phyloP scores from a whole-genome alignment of 805 yeast genomes.

The Geotrichum ghanense region DNA sequence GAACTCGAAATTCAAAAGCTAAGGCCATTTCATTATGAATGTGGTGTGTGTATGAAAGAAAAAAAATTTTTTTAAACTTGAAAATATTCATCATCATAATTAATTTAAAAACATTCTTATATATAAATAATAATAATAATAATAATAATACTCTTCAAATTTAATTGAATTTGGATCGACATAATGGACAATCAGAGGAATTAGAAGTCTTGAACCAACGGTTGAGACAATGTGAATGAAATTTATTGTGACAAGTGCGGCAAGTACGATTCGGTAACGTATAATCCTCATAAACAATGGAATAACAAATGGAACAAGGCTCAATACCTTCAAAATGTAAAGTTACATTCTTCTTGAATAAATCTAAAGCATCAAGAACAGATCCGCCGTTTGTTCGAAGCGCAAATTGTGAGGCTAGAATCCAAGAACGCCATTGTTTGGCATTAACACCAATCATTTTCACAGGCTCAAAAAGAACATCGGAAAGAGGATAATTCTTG shows the following conservation, averaged over 20 bases:
- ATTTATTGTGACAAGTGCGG: conserved; percentile 82
- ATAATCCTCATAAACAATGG: conserved; percentile 80
- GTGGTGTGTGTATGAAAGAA: too few species aligned
- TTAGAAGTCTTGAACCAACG: conserved; percentile 97
- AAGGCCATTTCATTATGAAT: too few species aligned
- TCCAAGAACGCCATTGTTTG: conserved; percentile 90
- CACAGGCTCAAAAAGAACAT: conserved; percentile 66
- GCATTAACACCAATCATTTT: conserved; percentile 81
- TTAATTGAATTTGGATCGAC: conserved; percentile 45
- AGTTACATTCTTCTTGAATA: conserved; percentile 62
- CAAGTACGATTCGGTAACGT: conserved; percentile 85
- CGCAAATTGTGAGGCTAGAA: conserved; percentile 78
- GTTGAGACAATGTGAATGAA: conserved; percentile 91
- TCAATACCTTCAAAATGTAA: conserved; percentile 88
- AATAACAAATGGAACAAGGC: conserved; percentile 95
- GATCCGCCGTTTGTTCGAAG: conserved; percentile 45
- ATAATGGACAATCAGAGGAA: conserved; percentile 85
- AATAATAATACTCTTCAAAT: too few species aligned
- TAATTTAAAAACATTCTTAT: too few species aligned
- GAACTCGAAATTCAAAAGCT: too few species aligned
- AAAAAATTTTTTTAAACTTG: too few species aligned
- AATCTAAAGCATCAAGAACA: conserved; percentile 52
- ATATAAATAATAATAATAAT: too few species aligned
- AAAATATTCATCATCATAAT: too few species aligned
- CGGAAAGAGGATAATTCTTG: conserved; percentile 61